phyloP scores from a whole-genome alignment of 1,284 basidiomycete genomes.

The Stygiomarasmius scandens region DNA sequence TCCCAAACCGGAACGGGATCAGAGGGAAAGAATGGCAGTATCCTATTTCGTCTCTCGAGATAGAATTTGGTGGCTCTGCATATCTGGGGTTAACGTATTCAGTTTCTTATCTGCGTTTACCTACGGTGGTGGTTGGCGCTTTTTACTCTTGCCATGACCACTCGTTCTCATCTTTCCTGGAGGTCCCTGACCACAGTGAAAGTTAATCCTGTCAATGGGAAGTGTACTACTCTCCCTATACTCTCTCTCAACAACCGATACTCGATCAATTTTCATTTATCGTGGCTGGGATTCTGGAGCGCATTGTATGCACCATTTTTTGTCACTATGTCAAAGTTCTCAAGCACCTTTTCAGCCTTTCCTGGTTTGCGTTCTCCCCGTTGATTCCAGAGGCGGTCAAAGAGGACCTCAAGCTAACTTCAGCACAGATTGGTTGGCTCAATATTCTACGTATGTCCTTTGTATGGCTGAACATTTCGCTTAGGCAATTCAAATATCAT shows the following conservation, averaged over 20 bases:
- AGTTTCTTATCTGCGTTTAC: no score
- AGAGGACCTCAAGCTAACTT: slow-evolving; percentile 53
- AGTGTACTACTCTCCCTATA: slow-evolving; percentile 58
- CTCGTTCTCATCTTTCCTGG: slow-evolving; percentile 33
- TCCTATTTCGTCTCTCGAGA: no score
- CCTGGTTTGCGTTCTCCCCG: slow-evolving; percentile 71
- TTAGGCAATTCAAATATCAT: slow-evolving; percentile 57
- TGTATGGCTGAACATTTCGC: background rate
- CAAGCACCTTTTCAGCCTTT: slow-evolving; percentile 29
- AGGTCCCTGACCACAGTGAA: slow-evolving; percentile 20
- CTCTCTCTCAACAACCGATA: slow-evolving; percentile 57
- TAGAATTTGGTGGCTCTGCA: no score
- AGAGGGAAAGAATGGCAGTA: no score
- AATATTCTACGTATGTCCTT: background rate
- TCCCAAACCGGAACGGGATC: no score
- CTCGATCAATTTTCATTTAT: slow-evolving; percentile 53
- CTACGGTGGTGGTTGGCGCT: no score
- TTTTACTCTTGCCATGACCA: no score
- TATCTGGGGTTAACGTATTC: no score
- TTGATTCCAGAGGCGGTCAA: slow-evolving; percentile 65
- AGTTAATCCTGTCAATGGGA: slow-evolving; percentile 58
- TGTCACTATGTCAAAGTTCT: no score
- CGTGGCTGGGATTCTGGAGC: slow-evolving; percentile 52
- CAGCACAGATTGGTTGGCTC: slow-evolving; percentile 36
- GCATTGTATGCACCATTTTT: slow-evolving; percentile 34